Evolutionary conservation across 1,284 basidiomycete species (phyloP), one percentile per base, ranked within the genome.

Genomic region (Porogramme epimiltina): DNA sequence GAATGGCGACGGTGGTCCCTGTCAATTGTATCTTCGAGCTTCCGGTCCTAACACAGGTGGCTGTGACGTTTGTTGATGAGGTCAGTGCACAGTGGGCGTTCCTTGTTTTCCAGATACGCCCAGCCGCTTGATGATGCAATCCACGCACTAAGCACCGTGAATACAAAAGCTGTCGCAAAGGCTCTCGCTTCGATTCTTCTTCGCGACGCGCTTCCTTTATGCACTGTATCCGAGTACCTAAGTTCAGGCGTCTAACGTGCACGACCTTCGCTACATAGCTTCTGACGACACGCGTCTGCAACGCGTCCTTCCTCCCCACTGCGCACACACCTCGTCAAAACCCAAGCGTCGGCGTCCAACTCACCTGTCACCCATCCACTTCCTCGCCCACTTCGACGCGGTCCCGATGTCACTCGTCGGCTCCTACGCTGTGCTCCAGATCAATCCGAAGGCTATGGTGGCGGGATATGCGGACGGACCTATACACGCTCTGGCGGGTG

Each of bases 391-490:
- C n/a, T n/a, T n/a, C n/a, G n/a, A n/a, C n/a, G n/a, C n/a, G n/a
- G n/a, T n/a, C n/a, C 6, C 34, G 6, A 37, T 37, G 34, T 42
- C 45, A 8, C 46, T 52, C 37, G 46, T 45, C 10, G 51, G 51
- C 11, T 31, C 46, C 36, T 52, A 52, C 31, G 42, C 48, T 31
- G 38, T 24, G 28, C 28, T 52, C 4, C 51, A 37, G 19, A 45
- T 52, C 18, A 43, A 52, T 28, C 41, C 51, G 9, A 48, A 28
- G 46, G 51, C 42, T n/a, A 52, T 52, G 51, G 51, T 52, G 42
- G 51, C 46, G 42, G 51, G 42, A 20, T 52, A 52, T n/a, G 42
- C 22, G 31, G 51, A 52, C 42, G 28, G 42, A 18, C 51, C 46
- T 1, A 45, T 52, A 3, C 19, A 33, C 36, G 51, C 46, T 3